Evolutionary conservation across 2,329 filamentous ascomycete species (phyloP).

Genomic region (Diaporthe longicolla): DNA sequence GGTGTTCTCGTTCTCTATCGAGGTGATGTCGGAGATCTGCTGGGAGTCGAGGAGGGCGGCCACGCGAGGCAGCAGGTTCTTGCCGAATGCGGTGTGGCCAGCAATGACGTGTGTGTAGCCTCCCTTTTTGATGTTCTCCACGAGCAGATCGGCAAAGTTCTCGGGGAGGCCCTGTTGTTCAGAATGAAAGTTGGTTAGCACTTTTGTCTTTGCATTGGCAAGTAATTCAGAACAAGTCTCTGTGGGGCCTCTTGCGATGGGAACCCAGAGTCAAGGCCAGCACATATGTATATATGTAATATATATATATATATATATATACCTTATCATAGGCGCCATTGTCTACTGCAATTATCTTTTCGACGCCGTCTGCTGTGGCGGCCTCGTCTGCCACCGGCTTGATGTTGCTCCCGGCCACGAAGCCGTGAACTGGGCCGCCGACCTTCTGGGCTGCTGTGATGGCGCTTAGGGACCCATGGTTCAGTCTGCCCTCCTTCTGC

Average conservation of each 20-base stretch:
- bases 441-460: conserved; percentile 89
- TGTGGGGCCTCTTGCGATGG: not conserved
- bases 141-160: conserved; percentile 92
- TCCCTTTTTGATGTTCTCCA: conserved; percentile 97
- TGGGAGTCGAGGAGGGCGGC: conserved; percentile 92
- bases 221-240: conserved; percentile 13
- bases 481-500: conserved; percentile 91
- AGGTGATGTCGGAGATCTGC: conserved; percentile 92
- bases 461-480: conserved; percentile 84
- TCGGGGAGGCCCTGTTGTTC: conserved; percentile 83
- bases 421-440: conserved; percentile 87
- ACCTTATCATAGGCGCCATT: conserved; percentile 95
- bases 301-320: conserved; percentile 57
- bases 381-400: conserved; percentile 85
- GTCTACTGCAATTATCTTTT: conserved; percentile 91
- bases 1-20: conserved; percentile 89
- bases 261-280: conserved; percentile 7
- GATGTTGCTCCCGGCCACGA: conserved; percentile 85
- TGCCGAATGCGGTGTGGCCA: conserved; percentile 95
- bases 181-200: not conserved
- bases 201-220: not conserved
- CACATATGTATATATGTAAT: conserved; percentile 57
- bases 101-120: conserved; percentile 93
- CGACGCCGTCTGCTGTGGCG: conserved; percentile 89
- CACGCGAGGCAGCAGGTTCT: conserved; percentile 92